Conservation (phyloP, 345 rosid species). For the Aegle marmelos region DNA sequence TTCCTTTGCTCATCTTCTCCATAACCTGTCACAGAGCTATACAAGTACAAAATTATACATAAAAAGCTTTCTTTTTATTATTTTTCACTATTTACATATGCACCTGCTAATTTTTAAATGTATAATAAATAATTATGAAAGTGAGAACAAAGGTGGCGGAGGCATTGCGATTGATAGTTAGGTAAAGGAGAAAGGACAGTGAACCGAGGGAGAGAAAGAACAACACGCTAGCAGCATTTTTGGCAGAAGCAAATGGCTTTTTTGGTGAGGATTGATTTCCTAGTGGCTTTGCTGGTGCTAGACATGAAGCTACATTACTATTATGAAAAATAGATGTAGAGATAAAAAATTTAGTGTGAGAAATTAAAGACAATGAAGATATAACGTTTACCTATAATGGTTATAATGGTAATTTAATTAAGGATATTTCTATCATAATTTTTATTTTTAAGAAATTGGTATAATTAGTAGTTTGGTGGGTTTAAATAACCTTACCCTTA, state of each 20-base stretch:
- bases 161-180: slow-evolving; percentile 71
- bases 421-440: too few species aligned
- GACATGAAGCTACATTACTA: slow-evolving; percentile 86
- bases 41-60: slow-evolving; percentile 20
- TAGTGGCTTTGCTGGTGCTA: slow-evolving; percentile 85
- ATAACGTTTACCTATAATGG: too few species aligned
- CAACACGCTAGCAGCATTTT: slow-evolving; percentile 72
- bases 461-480: too few species aligned
- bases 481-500: too few species aligned
- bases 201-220: slow-evolving; percentile 48
- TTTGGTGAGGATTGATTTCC: slow-evolving; percentile 84
- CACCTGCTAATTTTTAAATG: background rate
- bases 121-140: slow-evolving; percentile 25
- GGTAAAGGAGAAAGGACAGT: slow-evolving; percentile 53
- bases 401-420: too few species aligned
- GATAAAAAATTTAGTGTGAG: too few species aligned
- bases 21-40: slow-evolving; percentile 80
- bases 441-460: too few species aligned
- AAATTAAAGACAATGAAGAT: too few species aligned
- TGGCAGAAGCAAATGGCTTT: slow-evolving; percentile 57
- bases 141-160: slow-evolving; percentile 94
- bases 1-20: slow-evolving; percentile 77
- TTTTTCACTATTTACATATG: background rate
- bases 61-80: background rate
- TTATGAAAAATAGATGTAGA: slow-evolving; percentile 39